Base-by-base conservation (phyloP, 2,329 filamentous ascomycete species). In the Diaporthe longicolla region DNA sequence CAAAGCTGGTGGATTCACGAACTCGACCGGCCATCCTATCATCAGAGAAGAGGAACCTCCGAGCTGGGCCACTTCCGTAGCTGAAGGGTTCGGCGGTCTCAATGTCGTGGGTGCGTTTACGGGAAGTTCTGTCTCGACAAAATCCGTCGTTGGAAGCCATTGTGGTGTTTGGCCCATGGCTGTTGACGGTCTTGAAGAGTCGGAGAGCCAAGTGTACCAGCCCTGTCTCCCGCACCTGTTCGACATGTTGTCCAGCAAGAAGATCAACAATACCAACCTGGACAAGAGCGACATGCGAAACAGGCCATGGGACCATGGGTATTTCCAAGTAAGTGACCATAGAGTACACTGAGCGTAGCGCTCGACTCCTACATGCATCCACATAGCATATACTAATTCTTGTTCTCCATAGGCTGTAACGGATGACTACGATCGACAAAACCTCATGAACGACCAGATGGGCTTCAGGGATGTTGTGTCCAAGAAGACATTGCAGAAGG, bases 171-270 rank as follows among this genome's bases (percentile, higher is more conserved):
- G 79, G 0, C 85, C 85, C 0, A 75, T 87, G 15, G 79, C 85
- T 3, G 82, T 80, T 3, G 84, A 86, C 50, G 84, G 84, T 72
- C 86, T 86, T 45, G 79, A 81, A 24, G 85, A 87, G 73, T 82
- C 82, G 68, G 76, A 80, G 5, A 80, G 85, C 32, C 82, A 85
- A 68, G 78, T 86, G 29, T 86, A 86, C 74, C 84, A 86, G 55
- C 85, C 85, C 0, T 87, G 85, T 58, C 73, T 87, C 65, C 82
- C 85, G 0, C 85, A 84, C 5, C 75, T 83, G n/a, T 76, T 84
- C 7, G 78, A 84, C 10, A 79, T 79, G 19, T 72, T 84, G 71
- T 84, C 83, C 61, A 32, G 74, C 1, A 70, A 81, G 4, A 77
- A 78, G 21, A 74, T 65, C 1, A 37, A 72, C 2, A 40, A 77